phyloP scores from a whole-genome alignment of 75 land plant genomes.

The Pseudotsuga menziesii region DNA sequence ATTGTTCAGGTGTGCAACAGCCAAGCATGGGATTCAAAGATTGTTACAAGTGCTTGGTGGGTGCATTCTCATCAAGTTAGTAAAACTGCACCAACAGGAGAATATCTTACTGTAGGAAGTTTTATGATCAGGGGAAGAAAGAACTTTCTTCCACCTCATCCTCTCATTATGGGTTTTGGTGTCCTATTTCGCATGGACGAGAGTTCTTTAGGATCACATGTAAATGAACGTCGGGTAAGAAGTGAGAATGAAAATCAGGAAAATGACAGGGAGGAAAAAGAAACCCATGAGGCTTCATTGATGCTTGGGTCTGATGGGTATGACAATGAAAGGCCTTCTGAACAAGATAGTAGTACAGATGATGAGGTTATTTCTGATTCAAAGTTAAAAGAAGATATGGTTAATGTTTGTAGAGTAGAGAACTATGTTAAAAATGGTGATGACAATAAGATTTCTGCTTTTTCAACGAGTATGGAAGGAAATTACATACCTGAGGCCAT shows the following conservation, averaged over 20 bases:
- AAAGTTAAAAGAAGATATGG: constrained; percentile 26
- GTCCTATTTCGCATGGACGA: constrained; percentile 92
- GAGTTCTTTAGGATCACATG: constrained; percentile 83
- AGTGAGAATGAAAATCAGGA: constrained; percentile 64
- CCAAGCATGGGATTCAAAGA: constrained; percentile 99
- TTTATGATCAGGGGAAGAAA: constrained; percentile 98
- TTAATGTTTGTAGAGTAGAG: constrained; percentile 1
- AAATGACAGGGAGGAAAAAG: constrained; percentile 23
- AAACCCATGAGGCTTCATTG: not conserved
- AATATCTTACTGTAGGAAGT: constrained; percentile 98
- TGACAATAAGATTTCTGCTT: not conserved
- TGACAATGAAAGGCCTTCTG: constrained; percentile 11
- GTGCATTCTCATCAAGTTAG: constrained; percentile 97
- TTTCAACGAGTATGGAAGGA: not conserved
- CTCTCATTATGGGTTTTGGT: constrained; percentile 99
- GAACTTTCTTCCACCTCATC: constrained; percentile 92
- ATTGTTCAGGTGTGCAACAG: constrained; percentile 85
- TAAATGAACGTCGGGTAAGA: constrained; percentile 86
- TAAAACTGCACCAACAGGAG: constrained; percentile 99
- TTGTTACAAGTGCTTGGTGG: constrained; percentile 99
- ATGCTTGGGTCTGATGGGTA: not conserved
- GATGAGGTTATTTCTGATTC: constrained; percentile 26
- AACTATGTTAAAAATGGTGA: constrained; percentile 2
- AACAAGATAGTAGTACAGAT: constrained; percentile 6
- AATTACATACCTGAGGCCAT: not conserved